Conservation (phyloP, 148 eudicot species). For the Simmondsia chinensis region DNA sequence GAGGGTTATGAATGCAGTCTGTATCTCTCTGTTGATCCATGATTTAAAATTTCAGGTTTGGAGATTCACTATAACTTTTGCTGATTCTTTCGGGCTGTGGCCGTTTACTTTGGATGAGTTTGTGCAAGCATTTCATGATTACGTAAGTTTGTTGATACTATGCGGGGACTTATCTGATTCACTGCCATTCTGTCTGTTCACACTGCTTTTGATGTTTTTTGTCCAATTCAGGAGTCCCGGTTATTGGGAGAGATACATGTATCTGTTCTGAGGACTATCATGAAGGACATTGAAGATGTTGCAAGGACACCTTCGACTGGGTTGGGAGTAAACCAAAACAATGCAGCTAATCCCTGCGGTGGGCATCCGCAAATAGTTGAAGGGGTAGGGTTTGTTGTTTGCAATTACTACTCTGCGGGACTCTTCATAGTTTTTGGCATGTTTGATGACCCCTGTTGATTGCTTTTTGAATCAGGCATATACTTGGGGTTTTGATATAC, state of each 20-base stretch:
- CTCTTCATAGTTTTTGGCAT: too few species aligned
- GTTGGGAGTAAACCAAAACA: constrained; percentile 44
- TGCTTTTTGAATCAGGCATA: constrained; percentile 52
- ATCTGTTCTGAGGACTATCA: constrained; percentile 54
- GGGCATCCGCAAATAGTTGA: constrained; percentile 93
- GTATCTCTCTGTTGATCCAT: constrained; percentile 6
- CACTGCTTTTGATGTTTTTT: constrained; percentile 1
- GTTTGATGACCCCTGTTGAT: background rate
- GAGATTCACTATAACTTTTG: constrained; percentile 78
- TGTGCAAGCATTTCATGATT: constrained; percentile 85
- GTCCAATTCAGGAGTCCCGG: constrained; percentile 60
- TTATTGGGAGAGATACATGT: constrained; percentile 79
- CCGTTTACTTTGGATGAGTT: constrained; percentile 96
- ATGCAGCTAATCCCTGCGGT: constrained; percentile 58
- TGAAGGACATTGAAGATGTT: constrained; percentile 93
- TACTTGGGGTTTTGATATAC: constrained; percentile 90
- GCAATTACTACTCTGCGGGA: too few species aligned
- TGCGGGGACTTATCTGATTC: background rate
- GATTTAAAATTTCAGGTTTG: constrained; percentile 47
- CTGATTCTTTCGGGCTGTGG: constrained; percentile 90
- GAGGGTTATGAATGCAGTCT: too few species aligned
- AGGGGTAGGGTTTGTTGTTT: constrained; percentile 50
- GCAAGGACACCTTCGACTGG: constrained; percentile 72
- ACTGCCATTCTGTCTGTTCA: background rate
- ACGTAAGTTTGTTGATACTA: constrained; percentile 36